Conservation (phyloP, 2,329 filamentous ascomycete species). For the Epicoccum sorghinum region DNA sequence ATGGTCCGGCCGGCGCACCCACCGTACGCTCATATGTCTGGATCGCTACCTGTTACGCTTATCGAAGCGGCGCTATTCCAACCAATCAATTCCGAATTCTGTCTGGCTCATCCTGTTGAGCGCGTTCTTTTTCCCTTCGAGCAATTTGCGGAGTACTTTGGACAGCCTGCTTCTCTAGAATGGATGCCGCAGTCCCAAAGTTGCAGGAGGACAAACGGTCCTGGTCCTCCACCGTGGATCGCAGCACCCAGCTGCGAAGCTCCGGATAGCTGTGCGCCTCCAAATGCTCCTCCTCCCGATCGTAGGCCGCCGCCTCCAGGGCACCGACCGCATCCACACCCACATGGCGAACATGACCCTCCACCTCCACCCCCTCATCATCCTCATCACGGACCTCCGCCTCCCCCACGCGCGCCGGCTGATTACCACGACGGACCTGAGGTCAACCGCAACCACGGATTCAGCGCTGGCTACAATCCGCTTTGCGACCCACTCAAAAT, state of each 20-base stretch:
- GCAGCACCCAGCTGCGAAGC: conserved; percentile 9
- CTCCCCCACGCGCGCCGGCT: background rate
- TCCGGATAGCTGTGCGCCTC: background rate
- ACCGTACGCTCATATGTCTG: conserved; percentile 27
- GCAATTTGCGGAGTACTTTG: conserved; percentile 18
- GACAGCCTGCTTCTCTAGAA: conserved; percentile 13
- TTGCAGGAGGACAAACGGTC: conserved; percentile 18
- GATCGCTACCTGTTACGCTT: conserved; percentile 23
- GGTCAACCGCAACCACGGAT: background rate
- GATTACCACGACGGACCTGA: background rate
- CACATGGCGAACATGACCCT: background rate
- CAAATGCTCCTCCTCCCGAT: background rate
- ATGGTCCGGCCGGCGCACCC: conserved; percentile 19
- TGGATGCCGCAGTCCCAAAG: conserved; percentile 17
- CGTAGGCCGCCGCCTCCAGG: background rate
- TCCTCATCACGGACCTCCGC: background rate
- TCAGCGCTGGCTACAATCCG: conserved; percentile 9
- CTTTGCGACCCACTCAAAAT: conserved; percentile 20
- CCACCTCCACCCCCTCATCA: background rate
- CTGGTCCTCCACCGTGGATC: conserved; percentile 19
- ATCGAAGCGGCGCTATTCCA: conserved; percentile 23
- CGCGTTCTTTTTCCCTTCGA: conserved; percentile 21
- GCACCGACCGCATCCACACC: background rate
- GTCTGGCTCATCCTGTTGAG: conserved; percentile 23
- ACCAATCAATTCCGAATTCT: conserved; percentile 26